Base-by-base conservation (phyloP, 1,284 basidiomycete genomes). In the Leucoagaricus sp. region DNA sequence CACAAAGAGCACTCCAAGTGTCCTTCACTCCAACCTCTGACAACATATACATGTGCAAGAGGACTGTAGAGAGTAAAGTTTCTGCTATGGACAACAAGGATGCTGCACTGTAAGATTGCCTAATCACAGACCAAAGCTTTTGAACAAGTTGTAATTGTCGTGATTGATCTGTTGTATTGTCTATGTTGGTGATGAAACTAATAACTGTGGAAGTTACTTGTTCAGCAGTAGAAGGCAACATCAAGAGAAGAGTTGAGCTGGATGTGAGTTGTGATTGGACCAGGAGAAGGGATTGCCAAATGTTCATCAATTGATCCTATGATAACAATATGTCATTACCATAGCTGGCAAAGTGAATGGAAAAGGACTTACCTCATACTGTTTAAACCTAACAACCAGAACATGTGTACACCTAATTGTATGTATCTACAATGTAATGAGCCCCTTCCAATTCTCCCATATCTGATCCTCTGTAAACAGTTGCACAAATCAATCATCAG, bases 281-380 rank as follows among this genome's bases (percentile, higher is more conserved):
- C n/a, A 83, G 74, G 23, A 86, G 67, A 21, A 86, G 71, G 0
- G 78, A 75, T 60, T 80, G 74, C 85, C 84, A 86, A 1, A 74
- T 67, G 25, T 70, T 66, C 5, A 79, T 44, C 29, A 81, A 63
- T 25, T 67, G 65, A 28, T 65, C 60, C 81, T 85, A 60, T 12
- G 47, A 26, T 19, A 54, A 45, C 9, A 48, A 33, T 31, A 33
- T 1, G 19, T 7, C 33, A 12, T 9, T 15, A 19, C 2, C 15
- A 6, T 23, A 7, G 7, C 23, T 12, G 10, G 19, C 15, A 12
- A 12, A 4, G 5, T 13, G 15, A 7, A 33, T 6, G 26, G 33
- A 34, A 21, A 17, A 8, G n/a, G 19, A 13, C 12, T 8, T 23
- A 55, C 54, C 40, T 49, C 40, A 23, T 44, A 45, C 6, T 45